A percentile compares a stretch with the other conserved stretches of the same genome.
These are phyloP conservation scores for Arthrobotrys entomopaga DNA, from an alignment of 2,329 filamentous ascomycete species.

Conservation along the genomic window DNA sequence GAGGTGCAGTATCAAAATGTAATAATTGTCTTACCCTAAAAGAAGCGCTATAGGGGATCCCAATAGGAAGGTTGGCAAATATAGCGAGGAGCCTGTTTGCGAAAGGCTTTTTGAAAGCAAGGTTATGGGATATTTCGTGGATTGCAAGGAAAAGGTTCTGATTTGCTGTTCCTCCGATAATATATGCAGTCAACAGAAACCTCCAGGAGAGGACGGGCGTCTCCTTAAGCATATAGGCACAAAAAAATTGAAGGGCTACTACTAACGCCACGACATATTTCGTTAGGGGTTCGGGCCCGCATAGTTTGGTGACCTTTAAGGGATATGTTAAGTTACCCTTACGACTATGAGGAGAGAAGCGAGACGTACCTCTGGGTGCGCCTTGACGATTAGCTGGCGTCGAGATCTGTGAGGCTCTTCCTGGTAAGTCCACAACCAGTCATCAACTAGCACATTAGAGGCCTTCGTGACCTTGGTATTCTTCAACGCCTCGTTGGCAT, in stretches of 20 bases:
- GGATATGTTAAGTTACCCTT: constrained; percentile 6
- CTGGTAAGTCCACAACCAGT: constrained; percentile 87
- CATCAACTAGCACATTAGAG: constrained; percentile 11
- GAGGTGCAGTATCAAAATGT: neutral
- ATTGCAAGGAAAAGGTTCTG: constrained; percentile 99
- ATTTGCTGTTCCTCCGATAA: constrained; percentile 93
- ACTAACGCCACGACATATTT: constrained; percentile 90
- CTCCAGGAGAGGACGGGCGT: constrained; percentile 82
- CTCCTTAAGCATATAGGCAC: constrained; percentile 79
- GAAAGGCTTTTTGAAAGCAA: constrained; percentile 83
- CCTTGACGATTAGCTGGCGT: constrained; percentile 94
- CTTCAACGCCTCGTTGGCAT: neutral
- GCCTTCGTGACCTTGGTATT: neutral
- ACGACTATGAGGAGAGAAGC: constrained; percentile 11
- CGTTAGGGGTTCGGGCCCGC: constrained; percentile 92
- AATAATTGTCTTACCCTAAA: constrained; percentile 74
- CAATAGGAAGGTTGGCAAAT: constrained; percentile 94
- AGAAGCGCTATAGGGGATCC: constrained; percentile 92
- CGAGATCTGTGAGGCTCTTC: constrained; percentile 95
- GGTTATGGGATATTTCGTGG: constrained; percentile 97
- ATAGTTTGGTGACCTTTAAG: constrained; percentile 88
- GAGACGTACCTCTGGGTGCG: constrained; percentile 82
- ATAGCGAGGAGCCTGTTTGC: constrained; percentile 89
- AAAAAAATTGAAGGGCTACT: constrained; percentile 80
- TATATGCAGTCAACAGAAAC: constrained; percentile 87